These are phyloP conservation scores for Fomes fomentarius DNA, from an alignment of 1,284 basidiomycete species.

Conservation along the genomic window DNA sequence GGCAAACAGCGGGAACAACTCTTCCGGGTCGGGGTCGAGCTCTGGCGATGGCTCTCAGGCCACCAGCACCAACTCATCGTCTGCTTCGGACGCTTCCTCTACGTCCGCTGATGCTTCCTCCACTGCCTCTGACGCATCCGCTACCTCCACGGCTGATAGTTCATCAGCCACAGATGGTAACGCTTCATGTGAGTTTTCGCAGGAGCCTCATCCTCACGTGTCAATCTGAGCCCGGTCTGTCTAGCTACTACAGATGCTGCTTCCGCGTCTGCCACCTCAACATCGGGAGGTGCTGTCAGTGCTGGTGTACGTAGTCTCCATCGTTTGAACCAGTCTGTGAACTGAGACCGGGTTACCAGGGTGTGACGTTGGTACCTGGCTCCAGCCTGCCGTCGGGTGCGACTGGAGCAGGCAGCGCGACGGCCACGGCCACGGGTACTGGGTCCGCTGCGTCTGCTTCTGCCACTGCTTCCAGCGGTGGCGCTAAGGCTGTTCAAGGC, in stretches of 20 bases:
- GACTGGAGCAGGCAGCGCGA: conserved; percentile 1
- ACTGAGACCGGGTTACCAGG: background rate
- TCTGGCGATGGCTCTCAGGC: background rate
- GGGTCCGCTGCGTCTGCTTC: conserved; percentile 14
- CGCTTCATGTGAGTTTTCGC: background rate
- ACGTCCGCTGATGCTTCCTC: background rate
- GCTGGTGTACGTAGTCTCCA: conserved; percentile 5
- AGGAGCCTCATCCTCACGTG: too few species aligned
- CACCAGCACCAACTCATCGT: conserved; percentile 1
- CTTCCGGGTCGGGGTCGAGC: conserved; percentile 3
- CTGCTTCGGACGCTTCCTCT: conserved; percentile 1
- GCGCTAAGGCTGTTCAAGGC: too few species aligned
- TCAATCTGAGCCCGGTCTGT: background rate
- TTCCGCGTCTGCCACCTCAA: conserved; percentile 6
- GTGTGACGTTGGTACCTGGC: conserved; percentile 14
- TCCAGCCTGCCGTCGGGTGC: conserved; percentile 14
- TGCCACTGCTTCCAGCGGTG: conserved; percentile 4
- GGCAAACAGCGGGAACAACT: conserved; percentile 19
- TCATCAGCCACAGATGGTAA: background rate
- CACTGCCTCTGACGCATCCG: background rate
- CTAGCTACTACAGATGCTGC: background rate
- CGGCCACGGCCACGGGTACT: conserved; percentile 1
- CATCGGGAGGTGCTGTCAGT: conserved; percentile 2
- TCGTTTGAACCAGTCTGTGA: background rate
- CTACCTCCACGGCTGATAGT: background rate